These are phyloP conservation scores for Royoungia palumana DNA, from an alignment of 768 basidiomycete genomes.

Conservation along the genomic window DNA sequence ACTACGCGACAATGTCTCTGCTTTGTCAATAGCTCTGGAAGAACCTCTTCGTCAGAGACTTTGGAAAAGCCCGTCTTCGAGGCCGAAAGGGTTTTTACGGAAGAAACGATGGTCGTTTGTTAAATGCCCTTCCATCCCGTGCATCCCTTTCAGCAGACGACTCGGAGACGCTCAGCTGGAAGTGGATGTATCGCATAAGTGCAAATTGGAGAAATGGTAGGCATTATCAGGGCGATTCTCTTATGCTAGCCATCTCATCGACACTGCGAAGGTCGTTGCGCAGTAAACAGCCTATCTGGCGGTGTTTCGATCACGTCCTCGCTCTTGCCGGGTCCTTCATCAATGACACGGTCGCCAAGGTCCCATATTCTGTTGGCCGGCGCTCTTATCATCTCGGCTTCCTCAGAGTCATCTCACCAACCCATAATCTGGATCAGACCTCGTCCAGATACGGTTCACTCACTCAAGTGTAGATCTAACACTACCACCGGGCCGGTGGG, in stretches of 20 bases:
- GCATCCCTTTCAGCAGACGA: constrained; percentile 33
- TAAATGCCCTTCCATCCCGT: constrained; percentile 57
- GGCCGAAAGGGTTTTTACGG: constrained; percentile 62
- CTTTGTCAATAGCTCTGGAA: constrained; percentile 56
- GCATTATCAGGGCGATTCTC: constrained; percentile 18
- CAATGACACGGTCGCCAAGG: background rate
- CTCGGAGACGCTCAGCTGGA: constrained; percentile 54
- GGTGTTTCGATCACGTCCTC: background rate
- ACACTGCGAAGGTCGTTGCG: constrained; percentile 57
- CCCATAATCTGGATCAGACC: constrained; percentile 23
- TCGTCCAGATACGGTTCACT: constrained; percentile 30
- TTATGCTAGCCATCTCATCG: constrained; percentile 19
- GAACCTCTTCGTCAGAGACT: constrained; percentile 57
- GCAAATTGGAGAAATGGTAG: constrained; percentile 79
- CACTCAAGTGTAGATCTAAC: constrained; percentile 43
- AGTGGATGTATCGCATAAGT: constrained; percentile 84
- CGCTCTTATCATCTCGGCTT: constrained; percentile 54
- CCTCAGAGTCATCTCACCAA: constrained; percentile 33
- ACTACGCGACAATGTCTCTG: background rate
- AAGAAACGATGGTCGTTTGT: constrained; percentile 53
- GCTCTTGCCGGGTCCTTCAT: background rate
- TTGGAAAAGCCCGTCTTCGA: constrained; percentile 64
- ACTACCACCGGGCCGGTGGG: constrained; percentile 29
- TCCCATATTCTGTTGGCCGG: constrained; percentile 59
- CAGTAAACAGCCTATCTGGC: constrained; percentile 36